These are phyloP conservation scores for Candida chilensis DNA, from an alignment of 805 yeast species.

Conservation along the genomic window DNA sequence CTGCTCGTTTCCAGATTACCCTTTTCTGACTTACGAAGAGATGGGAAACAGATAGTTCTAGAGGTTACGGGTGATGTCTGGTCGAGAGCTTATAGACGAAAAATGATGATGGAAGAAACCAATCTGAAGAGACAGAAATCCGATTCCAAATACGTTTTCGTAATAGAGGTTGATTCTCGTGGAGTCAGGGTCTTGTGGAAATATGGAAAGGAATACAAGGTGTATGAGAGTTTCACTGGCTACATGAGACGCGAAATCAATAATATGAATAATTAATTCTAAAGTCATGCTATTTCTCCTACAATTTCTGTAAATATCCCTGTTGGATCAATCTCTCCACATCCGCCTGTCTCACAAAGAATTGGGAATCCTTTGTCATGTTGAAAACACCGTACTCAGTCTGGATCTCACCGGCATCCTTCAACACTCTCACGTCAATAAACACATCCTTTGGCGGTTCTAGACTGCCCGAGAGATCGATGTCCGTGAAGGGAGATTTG, in stretches of 20 bases:
- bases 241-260: conserved; percentile 7
- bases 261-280: too few relatives aligned
- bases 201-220: conserved; percentile 9
- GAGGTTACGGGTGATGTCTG: conserved; percentile 9
- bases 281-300: conserved; percentile 3
- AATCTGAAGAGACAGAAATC: background rate
- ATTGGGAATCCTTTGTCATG: conserved; percentile 86
- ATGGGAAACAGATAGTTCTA: background rate
- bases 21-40: too few relatives aligned
- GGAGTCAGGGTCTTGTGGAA: conserved; percentile 8
- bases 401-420: conserved; percentile 94
- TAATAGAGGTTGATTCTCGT: background rate
- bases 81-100: conserved; percentile 14
- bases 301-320: conserved; percentile 78
- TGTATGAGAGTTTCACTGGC: conserved; percentile 18
- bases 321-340: conserved; percentile 92
- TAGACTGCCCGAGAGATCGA: conserved; percentile 83
- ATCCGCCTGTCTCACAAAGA: conserved; percentile 88
- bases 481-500: conserved; percentile 71
- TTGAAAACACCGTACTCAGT: conserved; percentile 96
- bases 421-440: conserved; percentile 86
- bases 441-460: conserved; percentile 89
- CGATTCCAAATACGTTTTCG: background rate
- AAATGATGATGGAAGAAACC: conserved; percentile 1
- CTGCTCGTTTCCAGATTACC: too few relatives aligned